Evolutionary conservation across 306 rosid genomes (phyloP).

Genomic region (Medicago arabica): DNA sequence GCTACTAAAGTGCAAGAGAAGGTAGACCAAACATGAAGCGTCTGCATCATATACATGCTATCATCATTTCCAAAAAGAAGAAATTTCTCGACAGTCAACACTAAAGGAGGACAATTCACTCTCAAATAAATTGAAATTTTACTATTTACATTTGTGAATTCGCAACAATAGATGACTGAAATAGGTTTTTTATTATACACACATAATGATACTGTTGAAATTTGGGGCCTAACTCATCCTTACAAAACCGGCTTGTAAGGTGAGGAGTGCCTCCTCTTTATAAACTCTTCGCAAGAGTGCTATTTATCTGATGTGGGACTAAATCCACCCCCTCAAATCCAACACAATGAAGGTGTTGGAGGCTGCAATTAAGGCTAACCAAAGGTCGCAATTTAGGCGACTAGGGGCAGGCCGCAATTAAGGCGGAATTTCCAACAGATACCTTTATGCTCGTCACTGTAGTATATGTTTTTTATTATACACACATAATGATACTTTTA

Average conservation of each 20-base stretch:
- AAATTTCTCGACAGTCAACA: slow-evolving; percentile 11
- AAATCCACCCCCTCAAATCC: no score
- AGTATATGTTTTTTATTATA: background rate
- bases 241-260: no score
- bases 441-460: background rate
- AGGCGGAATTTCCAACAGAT: no score
- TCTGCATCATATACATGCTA: background rate
- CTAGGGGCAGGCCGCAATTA: no score
- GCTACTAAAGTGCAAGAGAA: slow-evolving; percentile 31
- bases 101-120: slow-evolving; percentile 3
- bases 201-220: slow-evolving; percentile 1
- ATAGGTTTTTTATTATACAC: background rate
- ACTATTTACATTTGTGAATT: background rate
- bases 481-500: background rate
- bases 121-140: slow-evolving; percentile 11
- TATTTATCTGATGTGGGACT: no score
- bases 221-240: no score
- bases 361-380: no score
- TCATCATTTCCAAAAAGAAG: slow-evolving; percentile 37
- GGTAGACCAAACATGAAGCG: slow-evolving; percentile 39
- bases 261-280: no score
- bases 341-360: no score
- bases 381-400: no score
- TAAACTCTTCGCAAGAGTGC: no score
- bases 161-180: slow-evolving; percentile 26